Evolutionary conservation across 352 stramenopile species (phyloP), one percentile per base, ranked within the genome.

Genomic region (Halophytophthora polymorphica): DNA sequence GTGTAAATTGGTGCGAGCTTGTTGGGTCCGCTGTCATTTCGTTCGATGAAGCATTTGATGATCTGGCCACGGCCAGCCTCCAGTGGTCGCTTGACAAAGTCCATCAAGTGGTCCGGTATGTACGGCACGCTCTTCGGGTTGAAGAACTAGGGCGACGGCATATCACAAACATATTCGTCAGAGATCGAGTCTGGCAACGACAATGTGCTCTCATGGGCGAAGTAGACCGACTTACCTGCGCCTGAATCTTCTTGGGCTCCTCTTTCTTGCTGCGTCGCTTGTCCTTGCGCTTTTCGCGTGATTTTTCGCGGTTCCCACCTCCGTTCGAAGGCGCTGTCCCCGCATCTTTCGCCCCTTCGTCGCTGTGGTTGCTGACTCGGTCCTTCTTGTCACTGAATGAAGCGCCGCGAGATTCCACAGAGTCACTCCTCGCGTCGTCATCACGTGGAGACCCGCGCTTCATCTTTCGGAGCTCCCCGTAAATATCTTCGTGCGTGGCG

Each of bases 31-130:
- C 58, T 81, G 38, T 87, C 72, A 40, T 93, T 93, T 45, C 86
- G 73, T 53, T 96, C 84, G 46, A 96, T 96, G 48, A 95, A 96
- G 56, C 86, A 96, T 58, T 91, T 91, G 60, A 91, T 69, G 18
- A 91, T 88, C 44, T 86, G 72, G 15, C 83, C 84, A 15, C 80
- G 77, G n/a, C 79, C 84, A 39, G 66, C 83, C 34, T 92, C 78
- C 5, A 92, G 69, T 19, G 86, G 86, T 0, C 69, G 67, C 50
- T 81, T 85, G 23, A 93, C 77, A 50, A 96, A 96, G 23, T 88
- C 70, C 6, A 90, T 66, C 38, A 96, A 66, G 36, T 95, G 74
- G 22, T 92, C 82, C 0, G 83, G 77, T 38, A 92, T 79, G 49
- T 87, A 90, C 2, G 84, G 84, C 45, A 93, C 81, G 19, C 69